Conservation (phyloP, 768 basidiomycete genomes). For the Suillus fuscotomentosus region DNA sequence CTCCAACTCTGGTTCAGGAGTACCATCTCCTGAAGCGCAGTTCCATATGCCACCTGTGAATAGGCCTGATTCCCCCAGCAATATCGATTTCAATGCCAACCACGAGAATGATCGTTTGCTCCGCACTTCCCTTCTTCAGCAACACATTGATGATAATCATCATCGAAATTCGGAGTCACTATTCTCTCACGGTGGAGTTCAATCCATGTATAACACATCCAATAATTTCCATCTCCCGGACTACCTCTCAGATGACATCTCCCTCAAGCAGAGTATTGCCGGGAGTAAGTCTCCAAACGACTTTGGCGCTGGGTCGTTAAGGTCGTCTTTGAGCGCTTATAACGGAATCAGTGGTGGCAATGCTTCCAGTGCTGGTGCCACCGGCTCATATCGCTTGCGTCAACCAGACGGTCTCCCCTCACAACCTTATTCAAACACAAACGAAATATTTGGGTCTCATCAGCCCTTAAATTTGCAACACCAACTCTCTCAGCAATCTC, state of each 20-base stretch:
- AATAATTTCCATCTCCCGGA: conserved; percentile 33
- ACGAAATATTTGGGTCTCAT: conserved; percentile 26
- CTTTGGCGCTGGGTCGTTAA: conserved; percentile 34
- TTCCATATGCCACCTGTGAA: conserved; percentile 50
- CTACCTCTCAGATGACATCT: conserved; percentile 31
- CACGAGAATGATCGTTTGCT: conserved; percentile 31
- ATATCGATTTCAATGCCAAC: conserved; percentile 34
- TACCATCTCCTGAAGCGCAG: conserved; percentile 50
- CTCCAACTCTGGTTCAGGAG: conserved; percentile 52
- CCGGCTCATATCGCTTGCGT: conserved; percentile 35
- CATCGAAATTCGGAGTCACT: conserved; percentile 28
- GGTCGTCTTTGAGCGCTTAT: conserved; percentile 35
- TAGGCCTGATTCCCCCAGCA: conserved; percentile 51
- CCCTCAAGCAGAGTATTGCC: conserved; percentile 31
- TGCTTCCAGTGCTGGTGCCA: conserved; percentile 20
- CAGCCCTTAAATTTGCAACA: conserved; percentile 30
- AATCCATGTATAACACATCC: conserved; percentile 42
- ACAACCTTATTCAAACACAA: conserved; percentile 21
- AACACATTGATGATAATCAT: conserved; percentile 29
- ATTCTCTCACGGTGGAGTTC: conserved; percentile 32
- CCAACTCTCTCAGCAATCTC: conserved; percentile 34
- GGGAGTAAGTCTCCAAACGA: conserved; percentile 31
- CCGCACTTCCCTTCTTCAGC: conserved; percentile 25
- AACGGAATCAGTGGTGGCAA: conserved; percentile 26
- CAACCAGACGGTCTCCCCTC: conserved; percentile 31